A percentile compares a stretch with the other conserved stretches of the same genome.
Evolutionary conservation across 140 eudicot genomes (phyloP).

Genomic region (Bidens hawaiensis): DNA sequence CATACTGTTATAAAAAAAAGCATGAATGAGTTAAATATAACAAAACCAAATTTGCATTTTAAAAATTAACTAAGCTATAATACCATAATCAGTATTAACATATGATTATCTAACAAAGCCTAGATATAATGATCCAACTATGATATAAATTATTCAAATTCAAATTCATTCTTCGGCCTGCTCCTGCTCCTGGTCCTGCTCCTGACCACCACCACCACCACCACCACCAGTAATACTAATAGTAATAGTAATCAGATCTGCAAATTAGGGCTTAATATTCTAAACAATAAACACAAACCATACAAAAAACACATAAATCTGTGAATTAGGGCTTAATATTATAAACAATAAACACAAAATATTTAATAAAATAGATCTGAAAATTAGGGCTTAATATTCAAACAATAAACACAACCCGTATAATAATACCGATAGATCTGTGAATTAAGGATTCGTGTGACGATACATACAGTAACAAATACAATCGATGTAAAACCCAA

Average conservation of each 20-base stretch:
- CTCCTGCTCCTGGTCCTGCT: too few relatives aligned
- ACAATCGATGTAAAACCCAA: not conserved
- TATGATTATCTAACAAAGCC: not conserved
- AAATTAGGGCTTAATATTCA: too few relatives aligned
- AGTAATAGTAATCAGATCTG: too few relatives aligned
- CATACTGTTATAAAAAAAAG: constrained; percentile 35
- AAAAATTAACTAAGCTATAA: too few relatives aligned
- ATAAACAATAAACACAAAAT: not conserved
- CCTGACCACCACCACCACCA: too few relatives aligned
- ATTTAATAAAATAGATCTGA: too few relatives aligned
- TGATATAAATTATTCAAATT: not conserved
- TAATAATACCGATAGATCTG: too few relatives aligned
- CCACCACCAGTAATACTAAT: not conserved
- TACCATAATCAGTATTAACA: not conserved
- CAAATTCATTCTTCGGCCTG: too few relatives aligned
- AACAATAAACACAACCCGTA: too few relatives aligned
- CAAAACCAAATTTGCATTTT: not conserved
- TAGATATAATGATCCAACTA: not conserved
- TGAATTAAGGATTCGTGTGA: not conserved
- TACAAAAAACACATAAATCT: not conserved
- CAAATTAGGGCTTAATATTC: not conserved
- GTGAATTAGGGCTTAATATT: not conserved
- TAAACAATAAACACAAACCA: not conserved
- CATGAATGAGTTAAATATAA: not conserved
- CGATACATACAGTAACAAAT: too few relatives aligned